Evolutionary conservation across 2,329 filamentous ascomycete species (phyloP).

Genomic region (Botrytis fragariae): DNA sequence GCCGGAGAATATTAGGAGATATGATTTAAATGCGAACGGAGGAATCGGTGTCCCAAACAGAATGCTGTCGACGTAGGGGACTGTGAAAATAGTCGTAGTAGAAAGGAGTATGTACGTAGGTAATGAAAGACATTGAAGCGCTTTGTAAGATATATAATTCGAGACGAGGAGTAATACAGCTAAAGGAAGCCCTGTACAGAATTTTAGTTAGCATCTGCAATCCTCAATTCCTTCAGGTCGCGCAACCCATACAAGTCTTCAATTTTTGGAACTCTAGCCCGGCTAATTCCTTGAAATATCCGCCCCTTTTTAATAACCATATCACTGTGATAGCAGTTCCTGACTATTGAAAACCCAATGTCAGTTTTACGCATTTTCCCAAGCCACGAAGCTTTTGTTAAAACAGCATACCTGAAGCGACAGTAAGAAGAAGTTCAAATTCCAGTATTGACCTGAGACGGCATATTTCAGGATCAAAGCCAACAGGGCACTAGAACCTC

Average conservation of each 20-base stretch:
- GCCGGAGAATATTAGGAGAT: slow-evolving; percentile 15
- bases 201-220: background rate
- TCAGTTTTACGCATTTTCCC: slow-evolving; percentile 10
- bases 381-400: too few relatives aligned
- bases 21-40: slow-evolving; percentile 9
- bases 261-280: slow-evolving; percentile 7
- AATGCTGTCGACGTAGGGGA: slow-evolving; percentile 17
- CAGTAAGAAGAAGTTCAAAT: slow-evolving; percentile 20
- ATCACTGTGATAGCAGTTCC: slow-evolving; percentile 7
- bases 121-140: slow-evolving; percentile 20
- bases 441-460: slow-evolving; percentile 18
- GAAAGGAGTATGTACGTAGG: slow-evolving; percentile 20
- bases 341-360: background rate
- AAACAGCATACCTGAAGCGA: slow-evolving; percentile 12
- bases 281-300: slow-evolving; percentile 14
- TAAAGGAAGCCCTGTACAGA: slow-evolving; percentile 17
- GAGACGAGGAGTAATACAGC: slow-evolving; percentile 13
- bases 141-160: slow-evolving; percentile 18
- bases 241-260: slow-evolving; percentile 15
- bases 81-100: slow-evolving; percentile 18
- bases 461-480: slow-evolving; percentile 16
- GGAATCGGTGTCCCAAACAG: slow-evolving; percentile 13
- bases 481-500: slow-evolving; percentile 3
- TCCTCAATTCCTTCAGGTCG: background rate
- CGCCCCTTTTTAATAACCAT: slow-evolving; percentile 7